Conservation (phyloP, 306 rosid genomes). For the Cucurbita pepo region DNA sequence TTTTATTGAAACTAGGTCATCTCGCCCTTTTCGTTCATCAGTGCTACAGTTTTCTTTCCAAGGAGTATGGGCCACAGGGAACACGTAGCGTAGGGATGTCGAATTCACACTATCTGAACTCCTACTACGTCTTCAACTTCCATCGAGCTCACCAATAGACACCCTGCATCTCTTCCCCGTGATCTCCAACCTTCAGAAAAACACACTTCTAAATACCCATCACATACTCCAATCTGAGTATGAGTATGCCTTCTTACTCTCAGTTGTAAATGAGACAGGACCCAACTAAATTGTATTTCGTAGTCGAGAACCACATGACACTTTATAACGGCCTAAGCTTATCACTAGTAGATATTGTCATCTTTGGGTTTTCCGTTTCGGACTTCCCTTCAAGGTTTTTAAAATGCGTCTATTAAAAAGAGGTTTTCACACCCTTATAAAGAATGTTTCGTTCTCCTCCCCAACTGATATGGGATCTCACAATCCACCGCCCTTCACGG, state of each 20-base stretch:
- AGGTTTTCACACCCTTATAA: too few species aligned
- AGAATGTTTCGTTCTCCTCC: too few species aligned
- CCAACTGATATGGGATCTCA: too few species aligned
- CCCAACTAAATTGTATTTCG: neutral
- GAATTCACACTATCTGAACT: neutral
- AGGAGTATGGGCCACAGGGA: neutral
- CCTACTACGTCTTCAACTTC: neutral
- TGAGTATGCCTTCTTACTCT: neutral
- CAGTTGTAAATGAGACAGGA: neutral
- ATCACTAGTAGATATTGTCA: too few species aligned
- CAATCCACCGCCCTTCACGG: too few species aligned
- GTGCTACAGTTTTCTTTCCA: neutral
- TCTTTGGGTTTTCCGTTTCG: too few species aligned
- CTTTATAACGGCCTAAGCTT: too few species aligned
- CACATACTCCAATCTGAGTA: neutral
- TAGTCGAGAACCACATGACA: neutral
- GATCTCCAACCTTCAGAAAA: neutral
- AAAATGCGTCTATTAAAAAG: too few species aligned
- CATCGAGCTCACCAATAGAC: neutral
- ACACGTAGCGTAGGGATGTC: neutral
- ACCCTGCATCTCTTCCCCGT: neutral
- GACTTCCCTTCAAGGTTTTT: too few species aligned
- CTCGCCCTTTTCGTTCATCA: neutral
- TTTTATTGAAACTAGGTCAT: neutral
- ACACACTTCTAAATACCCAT: neutral